Base-by-base conservation (phyloP, 108 stramenopile genomes). In the Schizochytrium sp. region DNA sequence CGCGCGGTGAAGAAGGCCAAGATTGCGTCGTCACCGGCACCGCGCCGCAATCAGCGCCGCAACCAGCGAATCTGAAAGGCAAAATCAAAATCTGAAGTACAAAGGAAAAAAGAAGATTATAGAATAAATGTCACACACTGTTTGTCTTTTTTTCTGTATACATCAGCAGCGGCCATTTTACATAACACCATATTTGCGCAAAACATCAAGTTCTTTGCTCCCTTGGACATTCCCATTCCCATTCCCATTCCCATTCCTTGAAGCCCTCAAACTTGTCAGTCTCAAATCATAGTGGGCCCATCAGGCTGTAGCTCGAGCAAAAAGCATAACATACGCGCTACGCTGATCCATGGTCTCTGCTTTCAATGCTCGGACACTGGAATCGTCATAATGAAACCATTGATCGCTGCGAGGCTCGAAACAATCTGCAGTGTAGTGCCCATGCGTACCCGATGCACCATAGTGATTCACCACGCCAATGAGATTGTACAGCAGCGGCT, bases 391-490 rank as follows among this genome's bases (percentile, higher is more conserved):
- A 58, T 44, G 28, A 12, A 28, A 89, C 90, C 89, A 91, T 23
- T 45, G 10, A 5, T 88, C 89, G 5, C 8, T 55, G 21, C 87
- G 25, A 12, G 25, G 12, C 6, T 87, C 88, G 57, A 47, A 19
- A 1, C 34, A 43, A 29, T 90, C 60, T 4, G 90, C 90, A 5
- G 89, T 91, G 51, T 91, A 91, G 58, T 91, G 90, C 5, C 90
- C 90, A 5, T 53, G 29, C 21, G 72, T 23, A 18, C 63, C 63
- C 1, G 63, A 69, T 2, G 47, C 25, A 16, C 90, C 90, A 8
- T 41, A 58, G 58, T 91, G 90, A 60, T 91, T 89, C 8, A 44
- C 43, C 23, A 72, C 88, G 18, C 71, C 87, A 44, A 47, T 25
- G n/a, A 91, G 58, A 23, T 89, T 69, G 87, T 91, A 91, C n/a